Evolutionary conservation across 805 yeast genomes (phyloP), one percentile per base, ranked within the genome.

Genomic region (Hanseniaspora taiwanica): DNA sequence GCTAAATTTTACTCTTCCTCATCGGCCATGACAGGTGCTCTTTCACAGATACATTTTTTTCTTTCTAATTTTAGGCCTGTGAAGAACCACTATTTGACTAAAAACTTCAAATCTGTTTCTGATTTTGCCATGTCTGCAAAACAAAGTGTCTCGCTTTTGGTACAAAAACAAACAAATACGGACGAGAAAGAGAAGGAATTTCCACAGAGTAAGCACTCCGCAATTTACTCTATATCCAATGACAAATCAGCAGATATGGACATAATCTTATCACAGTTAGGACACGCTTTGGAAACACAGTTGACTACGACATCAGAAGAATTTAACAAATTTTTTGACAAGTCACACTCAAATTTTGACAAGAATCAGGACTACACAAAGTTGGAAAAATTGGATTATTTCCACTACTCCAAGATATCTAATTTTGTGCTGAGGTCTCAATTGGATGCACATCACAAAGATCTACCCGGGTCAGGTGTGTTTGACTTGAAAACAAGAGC

Each of bases 401-500:
- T 86, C 54, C 87, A 86, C 54, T 87, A 84, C 57, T 76, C 93
- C 6, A 60, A 62, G 29, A 62, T 73, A 42, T 85, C 79, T 3
- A 67, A 71, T 33, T 82, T 91, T 50, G 53, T 89, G 12, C 69
- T 89, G 74, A 68, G 97, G 47, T 89, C 97, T 0, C 97, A 89
- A 58, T 66, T 91, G 36, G 98, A 89, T 59, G 85, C 96, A 44
- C 65, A 67, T 44, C 87, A 85, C 57, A 56, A 66, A 0, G 61
- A 82, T 27, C 63, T 91, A 27, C 96, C 96, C 0, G 94, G 94
- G 0, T 77, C 80, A 3, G 96, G 96, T 0, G 78, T 86, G 0
- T 89, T 91, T 65, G 98, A 89, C 59, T 61, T 89, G 42, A 89
- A 89, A 52, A 82, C 96, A 0, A 64, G 98, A 46, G 97, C 96